Conservation (phyloP, 352 stramenopile genomes). For the Pythium insidiosum region DNA sequence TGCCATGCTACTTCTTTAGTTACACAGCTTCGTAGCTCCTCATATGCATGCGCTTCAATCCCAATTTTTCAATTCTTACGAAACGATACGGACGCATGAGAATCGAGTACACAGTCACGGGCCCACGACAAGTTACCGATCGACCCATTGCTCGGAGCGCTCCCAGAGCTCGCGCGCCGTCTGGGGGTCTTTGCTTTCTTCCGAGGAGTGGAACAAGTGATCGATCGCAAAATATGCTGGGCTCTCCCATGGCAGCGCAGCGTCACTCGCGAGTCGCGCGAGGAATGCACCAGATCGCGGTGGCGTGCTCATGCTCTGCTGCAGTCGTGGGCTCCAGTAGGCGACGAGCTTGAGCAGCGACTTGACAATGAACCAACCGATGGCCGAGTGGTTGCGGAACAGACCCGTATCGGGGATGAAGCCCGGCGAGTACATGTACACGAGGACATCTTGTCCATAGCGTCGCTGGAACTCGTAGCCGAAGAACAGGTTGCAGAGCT, state of each 20-base stretch:
- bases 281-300: conserved; percentile 24
- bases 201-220: conserved; percentile 22
- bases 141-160: conserved; percentile 20
- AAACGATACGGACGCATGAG: too few species aligned
- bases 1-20: too few species aligned
- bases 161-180: conserved; percentile 23
- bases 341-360: conserved; percentile 18
- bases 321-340: conserved; percentile 10
- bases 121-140: too few species aligned
- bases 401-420: conserved; percentile 29
- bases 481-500: conserved; percentile 39
- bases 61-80: too few species aligned
- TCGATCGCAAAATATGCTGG: conserved; percentile 28
- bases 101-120: too few species aligned
- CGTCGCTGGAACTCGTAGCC: conserved; percentile 27
- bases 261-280: conserved; percentile 22
- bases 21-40: too few species aligned
- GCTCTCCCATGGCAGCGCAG: conserved; percentile 20
- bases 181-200: conserved; percentile 19
- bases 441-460: conserved; percentile 10
- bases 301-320: conserved; percentile 18
- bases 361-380: conserved; percentile 20
- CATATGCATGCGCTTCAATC: too few species aligned
- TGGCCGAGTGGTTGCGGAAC: conserved; percentile 23
- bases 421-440: conserved; percentile 29